Evolutionary conservation across 2,329 filamentous ascomycete species (phyloP), one percentile per base, ranked within the genome.

Genomic region (Teratosphaeria pseudoeucalypti): DNA sequence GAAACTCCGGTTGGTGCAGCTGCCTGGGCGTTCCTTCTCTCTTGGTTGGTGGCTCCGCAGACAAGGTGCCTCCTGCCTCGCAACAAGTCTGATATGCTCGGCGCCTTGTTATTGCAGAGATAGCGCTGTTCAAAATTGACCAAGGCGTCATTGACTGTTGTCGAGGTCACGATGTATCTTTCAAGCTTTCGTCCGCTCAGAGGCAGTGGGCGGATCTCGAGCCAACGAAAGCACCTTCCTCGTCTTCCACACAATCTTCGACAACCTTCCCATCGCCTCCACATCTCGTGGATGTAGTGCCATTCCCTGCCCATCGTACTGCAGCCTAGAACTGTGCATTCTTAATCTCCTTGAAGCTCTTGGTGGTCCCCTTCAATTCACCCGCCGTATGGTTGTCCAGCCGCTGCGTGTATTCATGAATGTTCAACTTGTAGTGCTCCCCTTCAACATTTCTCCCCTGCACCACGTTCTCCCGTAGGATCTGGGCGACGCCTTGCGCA

Each of bases 361-460:
- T 73, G 62, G 62, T 71, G 52, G 70, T 73, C 23, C 70, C 70
- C 63, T 71, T 75, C 61, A 81, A 80, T 57, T 84, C 78, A 75
- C 92, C 95, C 68, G 96, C 84, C 37, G 87, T 89, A 67, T 96
- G 91, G 71, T 99, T 99, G 75, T 97, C 89, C 58, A 94, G 91
- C 65, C 90, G 82, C 74, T 99, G 92, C 34, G 88, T 99, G 65
- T 95, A 79, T 62, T 95, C 83, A 73, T 97, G 94, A 75, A 99
- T 96, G 57, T 87, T 82, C 60, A 97, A 77, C 71, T 88, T 96
- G 66, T 65, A 67, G 43, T 69, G 64, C 37, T 71, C 64, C 5
- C 58, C 61, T 11, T 62, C 65, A 60, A 54, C 58, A 47, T 63
- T 56, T 58, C 59, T 67, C 6, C 92, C 94, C 73, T 99, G 94